Base-by-base conservation (phyloP, 2,329 filamentous ascomycete genomes). In the Alternaria atra region DNA sequence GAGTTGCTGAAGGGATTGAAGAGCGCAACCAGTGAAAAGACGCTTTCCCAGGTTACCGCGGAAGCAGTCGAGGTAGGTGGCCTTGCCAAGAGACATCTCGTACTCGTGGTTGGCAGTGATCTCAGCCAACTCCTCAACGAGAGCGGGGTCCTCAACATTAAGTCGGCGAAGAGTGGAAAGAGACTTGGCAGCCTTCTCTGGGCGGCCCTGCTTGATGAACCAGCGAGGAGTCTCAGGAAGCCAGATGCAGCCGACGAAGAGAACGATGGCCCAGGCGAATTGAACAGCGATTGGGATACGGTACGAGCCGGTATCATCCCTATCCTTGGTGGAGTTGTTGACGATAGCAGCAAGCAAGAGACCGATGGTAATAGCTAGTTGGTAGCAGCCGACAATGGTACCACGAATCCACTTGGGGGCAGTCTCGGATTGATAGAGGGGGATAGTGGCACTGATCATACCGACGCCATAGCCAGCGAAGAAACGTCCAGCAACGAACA, bases 1-100 rank as follows among this genome's bases (percentile, higher is more conserved):
- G 10, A 94, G 84, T 74, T 95, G 92, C 75, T 95, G 92, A 12
- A 94, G 86, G 78, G 90, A 90, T 75, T 95, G 92, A 20, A 94
- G 83, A 35, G 85, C 83, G 73, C 90, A 93, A 46, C 91, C 91
- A 12, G 91, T 93, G 40, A 90, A 78, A 1, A 89, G 88, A 65
- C 91, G 88, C 66, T 90, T 90, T 52, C 78, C 76, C 50, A 83
- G 73, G 58, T 74, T 80, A n/a, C 80, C 80, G 59, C 75, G 77
- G 74, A 83, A 82, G 72, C 80, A 82, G 62, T 83, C 81, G 54
- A 76, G 48, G 67, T 81, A 83, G 32, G 76, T 77, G 9, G 80
- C 76, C 58, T 80, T 77, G 43, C 80, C 80, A 6, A 92, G 80
- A 8, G 87, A 86, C 53, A 92, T 76, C 76, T 92, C 90, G 74